Conservation (phyloP, 116 monocot species). For the Posidonia oceanica region DNA sequence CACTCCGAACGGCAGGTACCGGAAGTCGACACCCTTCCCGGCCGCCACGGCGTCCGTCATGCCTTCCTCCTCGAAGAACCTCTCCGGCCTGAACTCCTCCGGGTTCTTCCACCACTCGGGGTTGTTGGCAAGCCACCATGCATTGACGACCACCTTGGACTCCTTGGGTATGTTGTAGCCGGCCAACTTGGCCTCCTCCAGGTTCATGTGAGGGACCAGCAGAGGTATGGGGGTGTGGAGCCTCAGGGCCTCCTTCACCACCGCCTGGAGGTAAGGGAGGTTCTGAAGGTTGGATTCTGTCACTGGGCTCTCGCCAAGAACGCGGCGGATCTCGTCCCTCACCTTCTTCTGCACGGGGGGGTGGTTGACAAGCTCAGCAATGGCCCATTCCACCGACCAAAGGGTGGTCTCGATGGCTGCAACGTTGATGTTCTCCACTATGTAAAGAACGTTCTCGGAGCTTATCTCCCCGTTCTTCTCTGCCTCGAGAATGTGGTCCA, state of each 20-base stretch:
- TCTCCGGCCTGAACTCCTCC: constrained; percentile 35
- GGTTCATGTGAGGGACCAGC: constrained; percentile 72
- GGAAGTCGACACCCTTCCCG: constrained; percentile 55
- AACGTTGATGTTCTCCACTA: constrained; percentile 81
- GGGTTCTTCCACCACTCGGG: constrained; percentile 38
- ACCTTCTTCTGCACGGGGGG: constrained; percentile 51
- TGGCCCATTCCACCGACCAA: constrained; percentile 88
- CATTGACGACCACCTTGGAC: constrained; percentile 72
- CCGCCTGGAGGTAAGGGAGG: constrained; percentile 78
- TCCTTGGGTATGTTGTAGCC: constrained; percentile 47
- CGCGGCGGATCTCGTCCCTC: no score
- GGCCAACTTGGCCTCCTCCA: constrained; percentile 53
- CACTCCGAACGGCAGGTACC: constrained; percentile 60
- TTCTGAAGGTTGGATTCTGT: no score
- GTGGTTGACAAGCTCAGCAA: constrained; percentile 84
- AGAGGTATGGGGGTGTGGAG: constrained; percentile 63
- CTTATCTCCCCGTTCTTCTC: constrained; percentile 3
- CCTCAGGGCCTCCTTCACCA: constrained; percentile 71
- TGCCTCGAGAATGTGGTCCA: constrained; percentile 41
- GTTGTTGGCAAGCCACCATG: constrained; percentile 70
- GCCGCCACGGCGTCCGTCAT: constrained; percentile 53
- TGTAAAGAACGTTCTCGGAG: constrained; percentile 48
- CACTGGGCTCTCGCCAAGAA: no score
- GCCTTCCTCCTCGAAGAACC: constrained; percentile 64
- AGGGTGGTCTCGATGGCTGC: constrained; percentile 82